A percentile compares a stretch with the other conserved stretches of the same genome.
Evolutionary conservation across 345 rosid species (phyloP).

Genomic region (Gossypium stocksii): DNA sequence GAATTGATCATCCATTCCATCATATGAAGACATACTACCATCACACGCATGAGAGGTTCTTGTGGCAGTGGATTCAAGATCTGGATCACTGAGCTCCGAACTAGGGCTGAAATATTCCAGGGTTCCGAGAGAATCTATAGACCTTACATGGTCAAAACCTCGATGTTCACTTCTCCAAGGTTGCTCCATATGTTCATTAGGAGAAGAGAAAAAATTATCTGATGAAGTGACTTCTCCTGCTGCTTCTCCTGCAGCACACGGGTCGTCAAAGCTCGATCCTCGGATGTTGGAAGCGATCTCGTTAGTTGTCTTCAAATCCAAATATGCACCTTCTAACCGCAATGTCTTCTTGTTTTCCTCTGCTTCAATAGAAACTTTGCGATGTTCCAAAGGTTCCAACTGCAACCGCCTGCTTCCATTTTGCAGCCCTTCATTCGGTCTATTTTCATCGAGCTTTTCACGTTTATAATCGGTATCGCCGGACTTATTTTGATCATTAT

Average conservation of each 20-base stretch:
- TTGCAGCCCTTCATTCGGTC: conserved; percentile 20
- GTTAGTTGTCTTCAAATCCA: conserved; percentile 1
- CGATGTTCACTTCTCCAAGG: conserved; percentile 15
- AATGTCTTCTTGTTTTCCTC: conserved; percentile 21
- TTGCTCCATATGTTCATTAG: conserved; percentile 27
- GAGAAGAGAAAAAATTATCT: conserved; percentile 14
- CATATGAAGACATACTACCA: conserved; percentile 64
- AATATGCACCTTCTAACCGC: conserved; percentile 20
- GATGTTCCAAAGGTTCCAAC: conserved; percentile 11
- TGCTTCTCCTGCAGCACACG: conserved; percentile 7
- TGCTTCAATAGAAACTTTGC: conserved; percentile 8
- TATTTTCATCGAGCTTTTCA: conserved; percentile 18
- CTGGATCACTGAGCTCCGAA: conserved; percentile 41
- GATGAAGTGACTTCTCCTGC: conserved; percentile 20
- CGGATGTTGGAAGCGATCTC: conserved; percentile 11
- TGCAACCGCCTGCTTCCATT: conserved; percentile 19
- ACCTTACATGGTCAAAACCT: conserved; percentile 11
- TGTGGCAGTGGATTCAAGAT: conserved; percentile 35
- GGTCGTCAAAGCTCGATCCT: conserved; percentile 6
- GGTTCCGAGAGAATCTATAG: conserved; percentile 31
- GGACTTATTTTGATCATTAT: conserved; percentile 1
- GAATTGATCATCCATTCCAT: conserved; percentile 51
- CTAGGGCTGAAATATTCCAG: conserved; percentile 31
- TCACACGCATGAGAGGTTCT: conserved; percentile 58
- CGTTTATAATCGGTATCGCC: background rate